A percentile compares a stretch with the other conserved stretches of the same genome.
phyloP scores from a whole-genome alignment of 345 rosid genomes.

The Salix brachista region DNA sequence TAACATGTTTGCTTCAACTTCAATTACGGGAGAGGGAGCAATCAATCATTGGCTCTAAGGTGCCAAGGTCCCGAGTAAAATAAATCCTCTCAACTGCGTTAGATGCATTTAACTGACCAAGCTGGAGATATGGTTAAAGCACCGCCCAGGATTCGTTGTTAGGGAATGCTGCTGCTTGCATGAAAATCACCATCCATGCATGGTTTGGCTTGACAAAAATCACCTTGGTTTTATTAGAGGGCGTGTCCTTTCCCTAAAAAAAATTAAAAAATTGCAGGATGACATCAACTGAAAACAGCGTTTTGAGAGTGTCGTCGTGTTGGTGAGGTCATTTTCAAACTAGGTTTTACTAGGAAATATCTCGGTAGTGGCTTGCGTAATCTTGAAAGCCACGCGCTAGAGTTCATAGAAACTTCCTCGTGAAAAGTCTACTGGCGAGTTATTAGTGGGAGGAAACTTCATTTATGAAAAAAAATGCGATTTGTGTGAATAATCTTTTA shows the following conservation, averaged over 20 bases:
- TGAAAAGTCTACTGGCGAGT: background rate
- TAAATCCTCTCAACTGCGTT: too few species aligned
- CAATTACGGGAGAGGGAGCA: background rate
- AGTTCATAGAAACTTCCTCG: background rate
- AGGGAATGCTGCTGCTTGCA: too few species aligned
- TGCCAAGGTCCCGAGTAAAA: background rate
- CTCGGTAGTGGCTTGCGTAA: background rate
- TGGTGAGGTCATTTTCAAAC: background rate
- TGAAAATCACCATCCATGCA: too few species aligned
- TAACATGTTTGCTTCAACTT: background rate
- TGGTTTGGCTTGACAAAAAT: too few species aligned
- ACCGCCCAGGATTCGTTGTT: too few species aligned
- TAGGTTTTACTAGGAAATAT: background rate
- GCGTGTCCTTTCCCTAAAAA: too few species aligned
- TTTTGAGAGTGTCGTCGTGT: background rate
- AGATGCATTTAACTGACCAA: too few species aligned
- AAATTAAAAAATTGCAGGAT: background rate
- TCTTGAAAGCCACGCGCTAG: background rate
- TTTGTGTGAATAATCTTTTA: background rate
- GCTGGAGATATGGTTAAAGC: too few species aligned
- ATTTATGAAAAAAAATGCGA: background rate
- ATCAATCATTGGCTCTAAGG: background rate
- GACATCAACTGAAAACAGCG: background rate
- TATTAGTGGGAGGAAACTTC: background rate
- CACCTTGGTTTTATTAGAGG: too few species aligned